These are phyloP conservation scores for Brasenia schreberi DNA, from an alignment of 164 flowering plant species.

Conservation along the genomic window DNA sequence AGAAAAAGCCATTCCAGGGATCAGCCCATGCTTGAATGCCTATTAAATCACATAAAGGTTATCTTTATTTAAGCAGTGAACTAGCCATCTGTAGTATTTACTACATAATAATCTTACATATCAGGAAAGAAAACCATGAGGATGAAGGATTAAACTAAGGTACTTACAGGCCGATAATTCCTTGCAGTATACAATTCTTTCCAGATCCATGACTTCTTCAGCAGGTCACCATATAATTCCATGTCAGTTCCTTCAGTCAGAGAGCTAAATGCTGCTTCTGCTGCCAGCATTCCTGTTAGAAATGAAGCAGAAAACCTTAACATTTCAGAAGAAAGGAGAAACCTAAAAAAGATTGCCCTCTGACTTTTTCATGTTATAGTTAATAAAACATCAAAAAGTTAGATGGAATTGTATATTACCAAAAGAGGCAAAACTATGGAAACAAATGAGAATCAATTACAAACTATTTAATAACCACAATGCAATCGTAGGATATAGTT, in stretches of 20 bases:
- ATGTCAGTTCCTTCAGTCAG: slow-evolving; percentile 41
- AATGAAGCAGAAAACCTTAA: neutral
- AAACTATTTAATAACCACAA: no score
- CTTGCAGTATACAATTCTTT: slow-evolving; percentile 72
- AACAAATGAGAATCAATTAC: no score
- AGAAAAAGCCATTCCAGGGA: slow-evolving; percentile 77
- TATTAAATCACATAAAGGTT: no score
- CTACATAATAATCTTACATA: neutral
- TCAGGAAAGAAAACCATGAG: neutral
- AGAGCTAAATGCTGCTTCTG: slow-evolving; percentile 66
- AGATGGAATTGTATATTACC: no score
- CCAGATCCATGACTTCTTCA: slow-evolving; percentile 89
- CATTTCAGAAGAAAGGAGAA: no score
- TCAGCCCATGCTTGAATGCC: slow-evolving; percentile 87
- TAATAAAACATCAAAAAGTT: no score
- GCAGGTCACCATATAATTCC: slow-evolving; percentile 60
- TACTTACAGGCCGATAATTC: slow-evolving; percentile 83
- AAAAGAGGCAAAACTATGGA: no score
- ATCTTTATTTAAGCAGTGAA: no score
- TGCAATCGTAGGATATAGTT: no score
- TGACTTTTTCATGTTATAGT: no score
- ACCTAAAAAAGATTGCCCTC: no score
- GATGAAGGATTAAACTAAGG: slow-evolving; percentile 5
- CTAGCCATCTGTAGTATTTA: neutral
- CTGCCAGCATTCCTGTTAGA: slow-evolving; percentile 80